A percentile compares a stretch with the other conserved stretches of the same genome.
These are phyloP conservation scores for Elaeis oleifera DNA, from an alignment of 202 grass and related monocot genomes.

Conservation along the genomic window DNA sequence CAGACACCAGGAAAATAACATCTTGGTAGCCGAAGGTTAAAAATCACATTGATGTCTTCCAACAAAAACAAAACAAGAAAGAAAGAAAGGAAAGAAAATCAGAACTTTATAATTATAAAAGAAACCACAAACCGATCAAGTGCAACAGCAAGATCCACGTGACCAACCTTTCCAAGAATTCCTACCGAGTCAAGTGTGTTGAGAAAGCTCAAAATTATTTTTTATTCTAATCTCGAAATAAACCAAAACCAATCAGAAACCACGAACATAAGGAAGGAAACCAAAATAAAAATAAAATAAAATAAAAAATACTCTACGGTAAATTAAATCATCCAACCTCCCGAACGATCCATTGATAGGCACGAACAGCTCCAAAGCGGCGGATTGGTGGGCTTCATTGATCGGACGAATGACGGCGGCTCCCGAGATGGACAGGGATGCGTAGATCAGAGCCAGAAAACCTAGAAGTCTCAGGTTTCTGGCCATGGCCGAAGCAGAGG, in stretches of 20 bases:
- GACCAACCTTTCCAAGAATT: no score
- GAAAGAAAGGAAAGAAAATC: no score
- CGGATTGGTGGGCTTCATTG: conserved; percentile 83
- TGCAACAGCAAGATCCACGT: no score
- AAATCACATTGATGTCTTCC: no score
- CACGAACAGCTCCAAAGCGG: conserved; percentile 56
- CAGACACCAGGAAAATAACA: no score
- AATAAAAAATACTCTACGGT: neutral
- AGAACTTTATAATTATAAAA: no score
- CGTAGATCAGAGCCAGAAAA: conserved; percentile 30
- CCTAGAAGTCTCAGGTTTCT: conserved; percentile 21
- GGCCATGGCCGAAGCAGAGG: conserved; percentile 6
- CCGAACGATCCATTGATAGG: conserved; percentile 54
- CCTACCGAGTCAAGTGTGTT: no score
- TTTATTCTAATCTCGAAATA: neutral
- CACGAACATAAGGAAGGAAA: neutral
- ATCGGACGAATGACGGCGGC: conserved; percentile 54
- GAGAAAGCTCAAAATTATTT: no score
- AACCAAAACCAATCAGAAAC: neutral
- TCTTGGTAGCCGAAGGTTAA: no score
- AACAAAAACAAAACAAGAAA: no score
- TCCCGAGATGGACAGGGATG: conserved; percentile 17
- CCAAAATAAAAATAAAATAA: no score
- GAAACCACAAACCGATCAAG: no score
- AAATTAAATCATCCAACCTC: conserved; percentile 34